Evolutionary conservation across 306 rosid species (phyloP).

Genomic region (Acacia melanoxylon): DNA sequence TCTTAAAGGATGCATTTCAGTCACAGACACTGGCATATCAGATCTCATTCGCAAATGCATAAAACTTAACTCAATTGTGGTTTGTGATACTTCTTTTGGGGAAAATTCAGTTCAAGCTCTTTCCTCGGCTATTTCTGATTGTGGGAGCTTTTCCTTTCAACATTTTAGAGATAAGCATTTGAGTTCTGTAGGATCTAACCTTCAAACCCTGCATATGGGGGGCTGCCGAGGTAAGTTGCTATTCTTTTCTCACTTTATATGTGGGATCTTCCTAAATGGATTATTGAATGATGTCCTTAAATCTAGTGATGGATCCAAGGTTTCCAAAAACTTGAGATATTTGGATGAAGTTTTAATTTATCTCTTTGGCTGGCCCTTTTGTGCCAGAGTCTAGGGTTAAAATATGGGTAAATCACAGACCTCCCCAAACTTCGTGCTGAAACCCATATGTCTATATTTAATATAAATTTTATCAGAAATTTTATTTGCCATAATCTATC

Average conservation of each 20-base stretch:
- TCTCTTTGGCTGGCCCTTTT: no score
- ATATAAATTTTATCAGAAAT: no score
- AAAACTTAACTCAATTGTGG: slow-evolving; percentile 60
- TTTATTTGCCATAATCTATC: no score
- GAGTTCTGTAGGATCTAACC: slow-evolving; percentile 55
- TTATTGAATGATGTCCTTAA: not conserved
- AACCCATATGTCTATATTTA: not conserved
- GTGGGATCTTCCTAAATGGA: not conserved
- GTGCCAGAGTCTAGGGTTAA: no score
- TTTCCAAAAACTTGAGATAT: not conserved
- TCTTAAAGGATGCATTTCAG: slow-evolving; percentile 67
- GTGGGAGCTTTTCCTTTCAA: slow-evolving; percentile 31
- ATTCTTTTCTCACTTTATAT: not conserved
- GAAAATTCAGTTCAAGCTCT: slow-evolving; percentile 64
- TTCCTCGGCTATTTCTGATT: slow-evolving; percentile 46
- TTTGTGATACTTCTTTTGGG: slow-evolving; percentile 75
- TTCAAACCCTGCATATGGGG: slow-evolving; percentile 69
- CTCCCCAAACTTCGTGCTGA: not conserved
- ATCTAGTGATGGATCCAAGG: not conserved
- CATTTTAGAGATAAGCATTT: slow-evolving; percentile 32
- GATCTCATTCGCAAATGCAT: slow-evolving; percentile 46
- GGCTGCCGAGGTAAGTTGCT: slow-evolving; percentile 67
- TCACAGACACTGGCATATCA: slow-evolving; percentile 74
- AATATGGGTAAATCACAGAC: not conserved
- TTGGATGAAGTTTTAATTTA: no score